Evolutionary conservation across 345 rosid genomes (phyloP).

Genomic region (Conringia planisiliqua): DNA sequence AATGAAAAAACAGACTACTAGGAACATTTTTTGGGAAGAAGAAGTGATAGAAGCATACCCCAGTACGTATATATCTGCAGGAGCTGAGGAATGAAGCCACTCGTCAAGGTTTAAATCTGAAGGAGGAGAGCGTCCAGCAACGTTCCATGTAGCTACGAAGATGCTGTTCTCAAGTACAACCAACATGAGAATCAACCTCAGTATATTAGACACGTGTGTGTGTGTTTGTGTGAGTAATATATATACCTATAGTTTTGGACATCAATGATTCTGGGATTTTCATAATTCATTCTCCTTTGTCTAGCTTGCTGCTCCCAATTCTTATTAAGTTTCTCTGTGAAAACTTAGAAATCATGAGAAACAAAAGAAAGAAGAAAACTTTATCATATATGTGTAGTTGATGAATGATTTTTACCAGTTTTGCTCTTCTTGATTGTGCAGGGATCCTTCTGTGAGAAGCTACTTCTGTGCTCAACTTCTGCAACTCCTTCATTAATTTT

Average conservation of each 20-base stretch:
- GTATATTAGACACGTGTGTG: not conserved
- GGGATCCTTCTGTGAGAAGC: constrained; percentile 79
- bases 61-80: constrained; percentile 94
- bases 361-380: not conserved
- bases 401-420: constrained; percentile 52
- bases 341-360: constrained; percentile 18
- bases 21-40: not conserved
- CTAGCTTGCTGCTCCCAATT: constrained; percentile 59
- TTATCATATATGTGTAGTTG: not conserved
- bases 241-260: constrained; percentile 86
- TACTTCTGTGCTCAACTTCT: constrained; percentile 65
- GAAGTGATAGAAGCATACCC: constrained; percentile 50
- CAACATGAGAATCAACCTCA: not conserved
- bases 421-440: constrained; percentile 79
- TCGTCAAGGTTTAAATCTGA: constrained; percentile 82
- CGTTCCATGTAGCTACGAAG: constrained; percentile 96
- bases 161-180: constrained; percentile 51
- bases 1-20: not conserved
- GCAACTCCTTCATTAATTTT: constrained; percentile 48
- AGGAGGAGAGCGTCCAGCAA: constrained; percentile 91
- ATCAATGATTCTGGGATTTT: constrained; percentile 89
- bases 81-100: constrained; percentile 95
- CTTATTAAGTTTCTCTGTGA: constrained; percentile 73
- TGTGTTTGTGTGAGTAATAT: not conserved
- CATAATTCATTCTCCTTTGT: constrained; percentile 83